Percentiles rank a stretch among this genome's conserved stretches.
Conservation (phyloP, 768 basidiomycete genomes). For the Hypsizygus marmoreus region DNA sequence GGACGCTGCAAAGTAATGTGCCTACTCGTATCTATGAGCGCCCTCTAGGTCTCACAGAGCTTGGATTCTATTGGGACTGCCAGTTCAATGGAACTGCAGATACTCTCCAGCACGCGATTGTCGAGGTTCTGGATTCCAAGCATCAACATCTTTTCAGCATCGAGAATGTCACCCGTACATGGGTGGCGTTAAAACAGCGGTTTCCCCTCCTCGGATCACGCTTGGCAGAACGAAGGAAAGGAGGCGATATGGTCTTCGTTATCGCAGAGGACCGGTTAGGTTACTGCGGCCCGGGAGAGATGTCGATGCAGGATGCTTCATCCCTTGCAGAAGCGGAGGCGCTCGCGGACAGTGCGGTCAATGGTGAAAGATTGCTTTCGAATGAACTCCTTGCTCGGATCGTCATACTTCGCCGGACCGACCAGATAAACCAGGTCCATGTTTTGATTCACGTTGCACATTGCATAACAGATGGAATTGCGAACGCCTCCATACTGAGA, state of each 20-base stretch:
- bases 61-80: constrained; percentile 43
- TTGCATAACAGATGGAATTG: constrained; percentile 50
- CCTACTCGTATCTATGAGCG: constrained; percentile 31
- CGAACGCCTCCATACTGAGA: constrained; percentile 41
- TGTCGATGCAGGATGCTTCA: constrained; percentile 33
- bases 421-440: constrained; percentile 37
- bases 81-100: constrained; percentile 47
- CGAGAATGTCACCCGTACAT: constrained; percentile 41
- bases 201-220: constrained; percentile 51
- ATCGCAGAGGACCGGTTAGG: constrained; percentile 39
- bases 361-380: constrained; percentile 41
- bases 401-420: constrained; percentile 41
- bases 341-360: constrained; percentile 28
- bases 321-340: constrained; percentile 35
- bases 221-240: constrained; percentile 32
- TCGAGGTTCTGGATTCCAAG: constrained; percentile 22
- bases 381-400: constrained; percentile 42
- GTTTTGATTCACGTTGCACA: constrained; percentile 48
- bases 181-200: constrained; percentile 47
- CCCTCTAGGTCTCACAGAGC: constrained; percentile 41
- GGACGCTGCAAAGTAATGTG: constrained; percentile 4
- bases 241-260: constrained; percentile 37
- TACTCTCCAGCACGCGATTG: constrained; percentile 33
- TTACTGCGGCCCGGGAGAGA: constrained; percentile 35
- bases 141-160: constrained; percentile 18